Evolutionary conservation across 257 asterid genomes (phyloP).

Genomic region (Solanum peruvianum): DNA sequence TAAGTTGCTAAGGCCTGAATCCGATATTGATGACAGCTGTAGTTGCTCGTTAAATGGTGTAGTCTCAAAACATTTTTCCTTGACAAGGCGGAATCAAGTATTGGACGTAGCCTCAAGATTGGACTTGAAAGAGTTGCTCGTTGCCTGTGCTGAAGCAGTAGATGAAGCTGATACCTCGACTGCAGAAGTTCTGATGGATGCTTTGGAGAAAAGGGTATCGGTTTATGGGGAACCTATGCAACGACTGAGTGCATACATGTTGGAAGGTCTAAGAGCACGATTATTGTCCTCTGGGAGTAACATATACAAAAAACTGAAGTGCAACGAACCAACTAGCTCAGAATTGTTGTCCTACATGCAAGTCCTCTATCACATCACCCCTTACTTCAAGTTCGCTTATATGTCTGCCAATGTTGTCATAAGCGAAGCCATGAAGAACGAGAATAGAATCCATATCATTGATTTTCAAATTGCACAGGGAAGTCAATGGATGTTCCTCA

Average conservation of each 20-base stretch:
- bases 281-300: slow-evolving; percentile 72
- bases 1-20: slow-evolving; percentile 55
- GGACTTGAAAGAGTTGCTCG: slow-evolving; percentile 65
- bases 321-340: slow-evolving; percentile 75
- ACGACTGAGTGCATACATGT: slow-evolving; percentile 76
- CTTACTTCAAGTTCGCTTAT: slow-evolving; percentile 88
- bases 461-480: slow-evolving; percentile 96
- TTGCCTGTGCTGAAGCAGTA: slow-evolving; percentile 63
- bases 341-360: slow-evolving; percentile 84
- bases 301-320: slow-evolving; percentile 76
- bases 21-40: slow-evolving; percentile 51
- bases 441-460: slow-evolving; percentile 58
- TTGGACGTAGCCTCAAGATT: slow-evolving; percentile 61
- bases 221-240: slow-evolving; percentile 89
- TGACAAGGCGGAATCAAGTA: slow-evolving; percentile 37
- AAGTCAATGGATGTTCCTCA: slow-evolving; percentile 72
- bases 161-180: slow-evolving; percentile 49
- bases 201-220: slow-evolving; percentile 61
- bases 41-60: slow-evolving; percentile 43
- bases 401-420: slow-evolving; percentile 68
- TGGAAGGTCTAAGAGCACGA: slow-evolving; percentile 90
- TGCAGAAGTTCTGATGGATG: slow-evolving; percentile 59
- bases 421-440: slow-evolving; percentile 64
- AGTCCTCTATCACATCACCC: slow-evolving; percentile 61
- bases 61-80: slow-evolving; percentile 25